These are phyloP conservation scores for Myxozyma lipomycoides DNA, from an alignment of 805 yeast genomes.

Conservation along the genomic window DNA sequence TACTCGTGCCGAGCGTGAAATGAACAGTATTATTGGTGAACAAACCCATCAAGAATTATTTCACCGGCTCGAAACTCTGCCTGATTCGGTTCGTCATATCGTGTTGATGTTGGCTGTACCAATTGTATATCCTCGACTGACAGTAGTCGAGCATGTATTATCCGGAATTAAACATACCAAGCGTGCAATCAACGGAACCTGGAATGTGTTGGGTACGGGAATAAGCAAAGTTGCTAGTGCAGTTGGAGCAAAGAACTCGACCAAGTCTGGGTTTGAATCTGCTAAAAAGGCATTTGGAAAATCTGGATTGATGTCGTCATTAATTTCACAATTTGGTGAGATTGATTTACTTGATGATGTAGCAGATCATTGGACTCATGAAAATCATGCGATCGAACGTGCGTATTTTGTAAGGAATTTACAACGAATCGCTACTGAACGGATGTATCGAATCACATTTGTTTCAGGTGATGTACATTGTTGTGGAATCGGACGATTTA, in stretches of 20 bases:
- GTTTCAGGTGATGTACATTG: slow-evolving; percentile 92
- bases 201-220: slow-evolving; percentile 26
- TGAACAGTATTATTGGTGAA: slow-evolving; percentile 51
- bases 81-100: slow-evolving; percentile 62
- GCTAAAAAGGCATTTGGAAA: slow-evolving; percentile 36
- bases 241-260: slow-evolving; percentile 44
- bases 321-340: slow-evolving; percentile 86
- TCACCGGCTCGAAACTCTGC: slow-evolving; percentile 56
- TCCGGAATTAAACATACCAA: slow-evolving; percentile 35
- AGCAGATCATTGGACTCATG: slow-evolving; percentile 95
- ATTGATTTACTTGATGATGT: slow-evolving; percentile 89
- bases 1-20: slow-evolving; percentile 85
- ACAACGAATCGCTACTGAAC: slow-evolving; percentile 59
- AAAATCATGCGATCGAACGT: slow-evolving; percentile 80
- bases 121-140: slow-evolving; percentile 88
- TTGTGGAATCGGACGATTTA: slow-evolving; percentile 75
- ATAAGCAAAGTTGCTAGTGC: slow-evolving; percentile 52
- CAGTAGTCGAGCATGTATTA: slow-evolving; percentile 79
- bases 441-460: slow-evolving; percentile 73
- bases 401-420: slow-evolving; percentile 61
- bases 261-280: slow-evolving; percentile 18
- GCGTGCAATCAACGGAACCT: slow-evolving; percentile 38
- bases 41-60: slow-evolving; percentile 61
- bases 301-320: slow-evolving; percentile 54
- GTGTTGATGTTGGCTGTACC: slow-evolving; percentile 89